Base-by-base conservation (phyloP, 306 rosid species). In the Inga laurina region DNA sequence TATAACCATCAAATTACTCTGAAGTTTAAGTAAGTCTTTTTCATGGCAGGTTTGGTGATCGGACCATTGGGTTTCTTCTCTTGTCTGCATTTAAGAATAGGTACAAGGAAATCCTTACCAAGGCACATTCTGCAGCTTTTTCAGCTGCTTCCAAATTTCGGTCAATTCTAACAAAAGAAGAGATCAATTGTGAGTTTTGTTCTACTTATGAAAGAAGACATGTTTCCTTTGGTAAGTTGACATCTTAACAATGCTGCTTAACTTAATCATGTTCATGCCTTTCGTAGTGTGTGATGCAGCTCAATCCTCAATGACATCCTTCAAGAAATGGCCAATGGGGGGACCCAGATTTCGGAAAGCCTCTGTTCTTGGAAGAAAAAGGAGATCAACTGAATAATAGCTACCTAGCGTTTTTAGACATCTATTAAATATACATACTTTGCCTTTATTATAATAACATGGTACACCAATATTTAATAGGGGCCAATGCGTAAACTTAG, bases 331-430 rank as follows among this genome's bases (percentile, higher is more conserved):
- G 98, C 88, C 98, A 79, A 89, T 89, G 83, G 98, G 99, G 15
- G 99, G 98, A 4, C 90, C 97, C n/a, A 90, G 98, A 85, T 92
- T 93, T 77, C 94, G 90, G 82, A 90, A 84, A 91, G 93, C 98
- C 79, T 88, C 97, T 24, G 43, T 93, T 86, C 92, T 93, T 34
- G 91, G 92, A 82, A 89, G 92, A 82, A 96, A 96, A 92, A 93
- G 97, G 87, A 96, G 92, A 88, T 52, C 93, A 43, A 45, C 81
- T 32, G 90, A 89, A 56, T 92, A 92, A 91, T 71, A 32, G 79
- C 66, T 76, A 48, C 62, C n/a, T 74, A 69, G 39, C 79, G 77
- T 79, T 75, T 39, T 72, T 30, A 39, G 67, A n/a, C 74, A 76
- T 88, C 27, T 45, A 30, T 77, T 77, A 19, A 66, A 56, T 24